phyloP scores from a whole-genome alignment of 2,329 filamentous ascomycete genomes.

The Pseudogymnoascus sp. region DNA sequence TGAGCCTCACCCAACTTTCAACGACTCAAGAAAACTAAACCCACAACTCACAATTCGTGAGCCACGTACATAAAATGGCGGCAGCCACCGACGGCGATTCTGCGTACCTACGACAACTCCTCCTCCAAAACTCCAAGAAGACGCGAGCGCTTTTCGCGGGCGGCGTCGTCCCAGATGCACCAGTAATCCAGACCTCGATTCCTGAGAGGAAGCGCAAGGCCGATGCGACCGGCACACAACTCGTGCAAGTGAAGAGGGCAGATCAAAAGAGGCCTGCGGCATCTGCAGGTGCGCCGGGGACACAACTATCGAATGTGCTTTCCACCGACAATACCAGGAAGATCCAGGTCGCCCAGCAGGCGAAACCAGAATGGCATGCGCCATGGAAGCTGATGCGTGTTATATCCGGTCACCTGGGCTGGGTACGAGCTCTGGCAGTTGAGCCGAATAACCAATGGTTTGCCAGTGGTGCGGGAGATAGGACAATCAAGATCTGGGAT shows the following conservation, averaged over 20 bases:
- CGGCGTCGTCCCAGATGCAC: conserved; percentile 12
- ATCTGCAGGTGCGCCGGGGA: background rate
- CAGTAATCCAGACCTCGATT: background rate
- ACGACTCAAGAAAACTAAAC: background rate
- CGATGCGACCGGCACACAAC: conserved; percentile 21
- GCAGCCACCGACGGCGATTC: conserved; percentile 27
- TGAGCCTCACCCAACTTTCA: conserved; percentile 7
- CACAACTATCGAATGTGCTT: conserved; percentile 9
- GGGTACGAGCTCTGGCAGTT: conserved; percentile 83
- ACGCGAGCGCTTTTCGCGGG: conserved; percentile 35
- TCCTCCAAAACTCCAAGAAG: conserved; percentile 37
- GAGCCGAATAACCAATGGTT: conserved; percentile 98
- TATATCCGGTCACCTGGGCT: conserved; percentile 91
- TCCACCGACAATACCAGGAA: conserved; percentile 8
- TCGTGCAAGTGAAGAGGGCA: conserved; percentile 30
- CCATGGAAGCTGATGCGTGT: conserved; percentile 99
- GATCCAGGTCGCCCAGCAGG: conserved; percentile 48
- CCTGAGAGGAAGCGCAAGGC: conserved; percentile 17
- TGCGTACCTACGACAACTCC: conserved; percentile 32
- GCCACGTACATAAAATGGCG: conserved; percentile 20
- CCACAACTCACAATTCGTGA: background rate
- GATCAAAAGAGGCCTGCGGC: conserved; percentile 6
- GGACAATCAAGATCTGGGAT: conserved; percentile 99
- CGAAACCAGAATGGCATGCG: conserved; percentile 89
- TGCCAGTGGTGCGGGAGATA: conserved; percentile 86